Conservation (phyloP, 768 basidiomycete genomes). For the Trichaptum fuscoviolaceum region DNA sequence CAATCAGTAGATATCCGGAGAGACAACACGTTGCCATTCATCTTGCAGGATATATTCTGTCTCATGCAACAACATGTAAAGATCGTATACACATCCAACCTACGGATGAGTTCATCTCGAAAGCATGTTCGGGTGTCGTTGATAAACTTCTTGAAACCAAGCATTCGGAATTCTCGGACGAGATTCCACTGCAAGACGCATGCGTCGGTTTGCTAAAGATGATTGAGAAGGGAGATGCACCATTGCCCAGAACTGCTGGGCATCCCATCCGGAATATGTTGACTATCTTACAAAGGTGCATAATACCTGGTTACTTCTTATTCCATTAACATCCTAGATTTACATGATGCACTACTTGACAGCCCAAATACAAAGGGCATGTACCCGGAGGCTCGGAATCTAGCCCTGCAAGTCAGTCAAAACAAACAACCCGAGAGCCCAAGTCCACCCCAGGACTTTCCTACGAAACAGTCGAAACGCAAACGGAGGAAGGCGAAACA, state of each 20-base stretch:
- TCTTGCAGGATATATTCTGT: not conserved
- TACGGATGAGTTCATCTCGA: not conserved
- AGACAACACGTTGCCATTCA: not conserved
- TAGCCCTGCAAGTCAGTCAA: not conserved
- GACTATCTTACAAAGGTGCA: not conserved
- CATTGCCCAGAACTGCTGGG: not conserved
- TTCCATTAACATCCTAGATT: not conserved
- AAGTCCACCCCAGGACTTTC: not conserved
- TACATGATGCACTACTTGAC: not conserved
- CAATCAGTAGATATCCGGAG: not conserved
- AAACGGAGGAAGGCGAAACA: not conserved
- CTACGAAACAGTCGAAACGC: not conserved
- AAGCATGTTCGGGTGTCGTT: not conserved
- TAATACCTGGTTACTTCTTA: not conserved
- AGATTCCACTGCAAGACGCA: not conserved
- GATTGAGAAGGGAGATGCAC: not conserved
- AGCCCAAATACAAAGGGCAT: not conserved
- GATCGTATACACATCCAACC: not conserved
- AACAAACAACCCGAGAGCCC: not conserved
- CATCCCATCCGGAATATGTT: not conserved
- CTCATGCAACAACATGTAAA: not conserved
- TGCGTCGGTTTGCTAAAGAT: not conserved
- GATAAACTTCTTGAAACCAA: not conserved
- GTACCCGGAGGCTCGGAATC: not conserved
- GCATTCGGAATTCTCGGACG: not conserved